phyloP scores from a whole-genome alignment of 1,284 basidiomycete species.

The Somion occarium region DNA sequence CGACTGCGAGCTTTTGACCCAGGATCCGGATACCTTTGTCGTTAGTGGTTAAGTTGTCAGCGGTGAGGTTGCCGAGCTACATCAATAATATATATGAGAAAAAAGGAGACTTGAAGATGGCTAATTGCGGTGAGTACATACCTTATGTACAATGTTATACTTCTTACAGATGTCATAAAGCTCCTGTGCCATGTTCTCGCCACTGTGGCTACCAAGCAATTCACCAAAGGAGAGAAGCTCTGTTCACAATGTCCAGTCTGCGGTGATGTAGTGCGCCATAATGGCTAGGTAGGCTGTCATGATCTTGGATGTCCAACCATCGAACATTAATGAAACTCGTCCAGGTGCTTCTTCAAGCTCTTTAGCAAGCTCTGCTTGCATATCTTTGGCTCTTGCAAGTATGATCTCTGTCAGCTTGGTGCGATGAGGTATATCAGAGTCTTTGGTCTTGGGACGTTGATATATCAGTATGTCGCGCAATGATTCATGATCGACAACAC shows the following conservation, averaged over 20 bases:
- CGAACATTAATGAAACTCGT: not conserved
- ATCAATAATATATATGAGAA: too few species aligned
- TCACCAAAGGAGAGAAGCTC: slow-evolving; percentile 2
- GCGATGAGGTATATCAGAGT: not conserved
- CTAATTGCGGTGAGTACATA: too few species aligned
- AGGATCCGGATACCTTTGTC: not conserved
- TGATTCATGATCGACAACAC: not conserved
- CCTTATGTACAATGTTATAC: too few species aligned
- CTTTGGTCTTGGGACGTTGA: not conserved
- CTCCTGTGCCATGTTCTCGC: too few species aligned
- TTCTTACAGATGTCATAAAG: too few species aligned
- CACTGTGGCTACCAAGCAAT: too few species aligned
- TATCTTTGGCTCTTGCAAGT: not conserved
- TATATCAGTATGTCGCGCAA: not conserved
- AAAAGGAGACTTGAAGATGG: too few species aligned
- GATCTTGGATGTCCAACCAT: slow-evolving; percentile 3
- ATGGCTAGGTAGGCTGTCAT: slow-evolving; percentile 2
- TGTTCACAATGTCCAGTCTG: not conserved
- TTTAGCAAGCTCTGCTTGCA: not conserved
- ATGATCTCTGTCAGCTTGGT: not conserved
- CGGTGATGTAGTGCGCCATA: not conserved
- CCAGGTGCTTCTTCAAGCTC: not conserved
- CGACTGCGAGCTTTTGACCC: not conserved
- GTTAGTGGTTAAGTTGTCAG: not conserved
- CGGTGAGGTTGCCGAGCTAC: not conserved